These are phyloP conservation scores for Coelastrella sp. DNA, from an alignment of 139 green algal species.

Conservation along the genomic window DNA sequence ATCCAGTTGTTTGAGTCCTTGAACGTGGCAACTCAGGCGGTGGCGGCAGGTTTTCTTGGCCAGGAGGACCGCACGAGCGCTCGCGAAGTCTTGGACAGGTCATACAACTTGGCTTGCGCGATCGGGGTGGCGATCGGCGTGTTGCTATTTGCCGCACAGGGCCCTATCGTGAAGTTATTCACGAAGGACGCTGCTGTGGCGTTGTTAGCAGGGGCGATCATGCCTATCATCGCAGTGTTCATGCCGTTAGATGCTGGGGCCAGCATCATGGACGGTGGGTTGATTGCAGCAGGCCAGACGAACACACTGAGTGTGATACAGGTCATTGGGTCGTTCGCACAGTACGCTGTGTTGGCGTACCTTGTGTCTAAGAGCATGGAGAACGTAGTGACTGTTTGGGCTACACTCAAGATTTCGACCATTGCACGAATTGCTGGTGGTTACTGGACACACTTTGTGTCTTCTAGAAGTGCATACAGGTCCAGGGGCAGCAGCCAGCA, in stretches of 20 bases:
- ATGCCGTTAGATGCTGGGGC: slow-evolving; percentile 66
- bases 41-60: slow-evolving; percentile 71
- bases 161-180: slow-evolving; percentile 57
- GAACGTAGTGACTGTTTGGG: slow-evolving; percentile 51
- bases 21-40: slow-evolving; percentile 72
- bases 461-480: slow-evolving; percentile 8
- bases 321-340: slow-evolving; percentile 42
- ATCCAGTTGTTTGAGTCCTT: slow-evolving; percentile 74
- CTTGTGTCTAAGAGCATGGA: slow-evolving; percentile 46
- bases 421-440: slow-evolving; percentile 35
- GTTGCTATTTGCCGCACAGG: slow-evolving; percentile 47
- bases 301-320: slow-evolving; percentile 60
- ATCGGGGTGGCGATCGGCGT: slow-evolving; percentile 42
- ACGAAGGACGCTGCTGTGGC: slow-evolving; percentile 59
- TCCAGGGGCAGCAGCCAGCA: not conserved
- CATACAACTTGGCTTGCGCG: slow-evolving; percentile 46
- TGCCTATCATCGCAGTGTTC: slow-evolving; percentile 60
- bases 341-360: slow-evolving; percentile 55
- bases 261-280: slow-evolving; percentile 65
- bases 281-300: slow-evolving; percentile 70
- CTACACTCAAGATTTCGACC: slow-evolving; percentile 48
- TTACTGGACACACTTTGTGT: slow-evolving; percentile 29
- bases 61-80: slow-evolving; percentile 48
- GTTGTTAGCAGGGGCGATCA: slow-evolving; percentile 44
- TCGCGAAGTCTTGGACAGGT: slow-evolving; percentile 53